Conservation (phyloP, 257 asterid genomes). For the Vinca minor region DNA sequence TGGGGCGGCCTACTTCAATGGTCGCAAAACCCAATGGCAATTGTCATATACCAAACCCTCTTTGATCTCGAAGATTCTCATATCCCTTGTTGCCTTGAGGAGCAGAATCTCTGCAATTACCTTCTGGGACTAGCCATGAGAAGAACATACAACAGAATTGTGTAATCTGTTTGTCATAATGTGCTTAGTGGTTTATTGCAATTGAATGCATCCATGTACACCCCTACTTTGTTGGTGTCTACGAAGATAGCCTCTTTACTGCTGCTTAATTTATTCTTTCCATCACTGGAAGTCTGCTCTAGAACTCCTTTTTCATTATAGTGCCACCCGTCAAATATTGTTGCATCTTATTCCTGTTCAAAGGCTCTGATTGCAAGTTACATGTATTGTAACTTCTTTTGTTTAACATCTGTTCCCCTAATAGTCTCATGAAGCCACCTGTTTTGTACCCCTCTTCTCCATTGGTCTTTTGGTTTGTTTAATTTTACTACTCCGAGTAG, state of each 20-base stretch:
- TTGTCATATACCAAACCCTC: constrained; percentile 11
- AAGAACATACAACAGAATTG: constrained; percentile 20
- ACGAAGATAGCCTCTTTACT: not conserved
- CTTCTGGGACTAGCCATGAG: constrained; percentile 54
- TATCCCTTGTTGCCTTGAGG: constrained; percentile 54
- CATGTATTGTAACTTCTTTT: not conserved
- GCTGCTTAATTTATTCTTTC: not conserved
- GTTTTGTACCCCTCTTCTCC: not conserved
- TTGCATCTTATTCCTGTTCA: not conserved
- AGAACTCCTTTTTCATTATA: not conserved
- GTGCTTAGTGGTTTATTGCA: not conserved
- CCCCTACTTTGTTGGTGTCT: too few species aligned
- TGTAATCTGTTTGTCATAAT: not conserved
- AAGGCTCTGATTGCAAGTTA: not conserved
- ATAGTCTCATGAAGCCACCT: not conserved
- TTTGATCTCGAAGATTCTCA: constrained; percentile 28
- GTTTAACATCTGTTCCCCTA: not conserved
- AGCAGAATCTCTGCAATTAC: constrained; percentile 42
- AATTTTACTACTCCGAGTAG: too few species aligned
- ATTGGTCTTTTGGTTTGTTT: not conserved
- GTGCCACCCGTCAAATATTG: not conserved
- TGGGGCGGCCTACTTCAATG: constrained; percentile 2
- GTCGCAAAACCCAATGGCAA: constrained; percentile 9
- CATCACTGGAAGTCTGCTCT: not conserved
- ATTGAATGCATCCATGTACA: not conserved